Conservation (phyloP, 805 yeast genomes). For the Kuraishia ogatae region DNA sequence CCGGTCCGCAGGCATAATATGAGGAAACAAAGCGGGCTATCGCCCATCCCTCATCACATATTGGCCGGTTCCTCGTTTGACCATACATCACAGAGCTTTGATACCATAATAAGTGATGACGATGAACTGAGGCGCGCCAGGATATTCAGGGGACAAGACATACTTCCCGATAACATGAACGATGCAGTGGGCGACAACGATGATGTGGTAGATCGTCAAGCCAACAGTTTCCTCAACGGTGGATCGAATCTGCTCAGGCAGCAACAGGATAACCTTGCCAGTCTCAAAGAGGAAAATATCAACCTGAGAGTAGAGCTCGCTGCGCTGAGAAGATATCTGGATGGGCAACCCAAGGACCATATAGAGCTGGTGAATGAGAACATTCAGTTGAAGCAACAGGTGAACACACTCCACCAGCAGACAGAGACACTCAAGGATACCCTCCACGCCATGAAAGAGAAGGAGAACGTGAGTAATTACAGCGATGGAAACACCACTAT, state of each 20-base stretch:
- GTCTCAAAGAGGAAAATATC: slow-evolving; percentile 31
- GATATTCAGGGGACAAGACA: slow-evolving; percentile 17
- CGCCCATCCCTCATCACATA: slow-evolving; percentile 1
- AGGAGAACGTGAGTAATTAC: not conserved
- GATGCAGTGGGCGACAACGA: slow-evolving; percentile 8
- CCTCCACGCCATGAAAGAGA: not conserved
- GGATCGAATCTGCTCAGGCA: slow-evolving; percentile 7
- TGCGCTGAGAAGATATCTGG: slow-evolving; percentile 27
- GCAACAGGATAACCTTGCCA: slow-evolving; percentile 18
- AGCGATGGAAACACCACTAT: not conserved
- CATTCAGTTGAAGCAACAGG: slow-evolving; percentile 22
- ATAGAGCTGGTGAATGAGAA: slow-evolving; percentile 27
- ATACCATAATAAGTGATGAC: slow-evolving; percentile 5
- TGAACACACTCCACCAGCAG: slow-evolving; percentile 5
- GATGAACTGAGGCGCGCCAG: slow-evolving; percentile 10
- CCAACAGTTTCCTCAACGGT: slow-evolving; percentile 1
- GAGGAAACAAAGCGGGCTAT: not conserved
- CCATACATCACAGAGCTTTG: slow-evolving; percentile 14
- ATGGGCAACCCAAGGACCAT: slow-evolving; percentile 34
- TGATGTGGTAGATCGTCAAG: not conserved
- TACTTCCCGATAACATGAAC: slow-evolving; percentile 14
- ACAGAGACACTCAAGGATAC: not conserved
- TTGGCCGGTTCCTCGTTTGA: slow-evolving; percentile 14
- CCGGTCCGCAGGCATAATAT: slow-evolving; percentile 3
- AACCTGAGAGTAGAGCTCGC: slow-evolving; percentile 33